These are phyloP conservation scores for Musa itinerans DNA, from an alignment of 176 grass and related monocot species.

Conservation along the genomic window DNA sequence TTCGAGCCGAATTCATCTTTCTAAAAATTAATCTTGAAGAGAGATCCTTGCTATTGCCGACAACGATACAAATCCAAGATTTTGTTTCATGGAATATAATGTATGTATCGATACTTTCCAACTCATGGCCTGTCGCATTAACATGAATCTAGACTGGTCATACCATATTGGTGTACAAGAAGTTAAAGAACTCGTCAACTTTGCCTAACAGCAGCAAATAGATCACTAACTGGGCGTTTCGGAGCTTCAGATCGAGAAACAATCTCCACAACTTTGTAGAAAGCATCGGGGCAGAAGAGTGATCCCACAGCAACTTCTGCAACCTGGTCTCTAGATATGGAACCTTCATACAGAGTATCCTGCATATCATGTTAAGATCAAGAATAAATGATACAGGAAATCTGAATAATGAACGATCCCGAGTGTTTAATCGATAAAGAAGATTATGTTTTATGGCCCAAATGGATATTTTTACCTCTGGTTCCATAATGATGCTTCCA, in stretches of 20 bases:
- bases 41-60: too few relatives aligned
- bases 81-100: too few relatives aligned
- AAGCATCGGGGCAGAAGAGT: slow-evolving; percentile 38
- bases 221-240: slow-evolving; percentile 29
- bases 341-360: slow-evolving; percentile 60
- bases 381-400: neutral
- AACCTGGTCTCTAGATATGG: slow-evolving; percentile 59
- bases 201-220: slow-evolving; percentile 38
- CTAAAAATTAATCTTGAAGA: too few relatives aligned
- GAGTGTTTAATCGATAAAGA: neutral
- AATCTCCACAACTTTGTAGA: slow-evolving; percentile 65
- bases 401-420: neutral
- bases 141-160: too few relatives aligned
- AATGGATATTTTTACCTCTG: slow-evolving; percentile 28
- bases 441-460: neutral
- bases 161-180: too few relatives aligned
- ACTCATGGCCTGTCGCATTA: too few relatives aligned
- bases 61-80: too few relatives aligned
- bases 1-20: too few relatives aligned
- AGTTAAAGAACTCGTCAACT: slow-evolving; percentile 21
- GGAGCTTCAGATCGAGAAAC: slow-evolving; percentile 35
- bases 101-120: too few relatives aligned
- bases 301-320: slow-evolving; percentile 55
- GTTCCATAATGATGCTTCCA: slow-evolving; percentile 48
- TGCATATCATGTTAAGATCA: slow-evolving; percentile 11